Conservation (phyloP, 2,329 filamentous ascomycete species). For the Bipolaris bicolor region DNA sequence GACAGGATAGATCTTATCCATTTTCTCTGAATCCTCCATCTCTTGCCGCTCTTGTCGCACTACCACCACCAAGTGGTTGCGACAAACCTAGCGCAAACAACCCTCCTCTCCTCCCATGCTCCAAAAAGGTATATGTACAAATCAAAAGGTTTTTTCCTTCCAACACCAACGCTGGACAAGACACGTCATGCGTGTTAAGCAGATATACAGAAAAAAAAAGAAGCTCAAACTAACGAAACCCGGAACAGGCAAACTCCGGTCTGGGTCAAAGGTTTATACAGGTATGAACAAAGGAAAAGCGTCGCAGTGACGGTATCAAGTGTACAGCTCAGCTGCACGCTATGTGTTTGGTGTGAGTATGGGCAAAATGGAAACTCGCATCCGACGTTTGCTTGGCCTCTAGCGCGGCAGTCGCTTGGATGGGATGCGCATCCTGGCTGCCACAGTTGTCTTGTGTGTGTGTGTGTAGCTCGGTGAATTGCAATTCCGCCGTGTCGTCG, state of each 20-base stretch:
- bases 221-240: not conserved
- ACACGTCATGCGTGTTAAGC: constrained; percentile 4
- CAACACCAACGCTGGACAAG: constrained; percentile 16
- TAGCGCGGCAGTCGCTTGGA: not conserved
- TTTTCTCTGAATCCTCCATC: not conserved
- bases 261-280: not conserved
- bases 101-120: not conserved
- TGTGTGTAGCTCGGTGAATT: constrained; percentile 1
- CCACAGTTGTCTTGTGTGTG: constrained; percentile 5
- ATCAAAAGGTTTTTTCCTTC: not conserved
- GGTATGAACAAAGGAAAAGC: constrained; percentile 17
- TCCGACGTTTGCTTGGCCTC: constrained; percentile 1
- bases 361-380: not conserved
- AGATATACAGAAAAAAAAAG: constrained; percentile 1
- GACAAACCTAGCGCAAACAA: not conserved
- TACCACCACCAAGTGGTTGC: not conserved
- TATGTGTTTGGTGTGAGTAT: not conserved
- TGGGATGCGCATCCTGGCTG: not conserved
- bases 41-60: not conserved
- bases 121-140: not conserved
- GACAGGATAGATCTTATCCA: not conserved
- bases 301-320: constrained; percentile 12
- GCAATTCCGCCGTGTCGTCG: not conserved
- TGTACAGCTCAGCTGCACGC: not conserved
- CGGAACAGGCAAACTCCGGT: not conserved